A percentile compares a stretch with the other conserved stretches of the same genome.
phyloP scores from a whole-genome alignment of 78 protist genomes.

The Dictyostelium firmibasis region DNA sequence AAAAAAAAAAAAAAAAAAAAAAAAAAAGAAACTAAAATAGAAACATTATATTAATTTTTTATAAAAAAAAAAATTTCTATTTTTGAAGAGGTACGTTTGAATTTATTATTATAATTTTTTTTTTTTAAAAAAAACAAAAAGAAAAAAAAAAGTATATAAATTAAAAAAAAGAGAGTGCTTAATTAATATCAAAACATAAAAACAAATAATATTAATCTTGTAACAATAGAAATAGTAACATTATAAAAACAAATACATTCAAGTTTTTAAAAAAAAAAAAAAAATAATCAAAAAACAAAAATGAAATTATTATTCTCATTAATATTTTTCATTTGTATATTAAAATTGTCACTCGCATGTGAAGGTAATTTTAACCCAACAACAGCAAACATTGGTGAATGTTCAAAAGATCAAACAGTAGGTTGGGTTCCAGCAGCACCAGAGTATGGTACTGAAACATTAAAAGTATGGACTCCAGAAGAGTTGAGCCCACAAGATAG shows the following conservation, averaged over 20 bases:
- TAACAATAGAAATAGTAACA: neutral
- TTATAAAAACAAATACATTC: neutral
- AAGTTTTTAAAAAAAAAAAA: no score
- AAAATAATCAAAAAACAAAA: neutral
- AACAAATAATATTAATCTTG: neutral
- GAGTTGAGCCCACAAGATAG: neutral
- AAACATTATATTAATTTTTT: no score
- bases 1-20: no score
- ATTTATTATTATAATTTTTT: no score
- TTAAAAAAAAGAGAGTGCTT: neutral
- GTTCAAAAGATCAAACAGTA: neutral
- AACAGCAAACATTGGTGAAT: constrained; percentile 1
- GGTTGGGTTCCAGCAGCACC: neutral
- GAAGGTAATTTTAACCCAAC: neutral
- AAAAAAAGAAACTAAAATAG: neutral
- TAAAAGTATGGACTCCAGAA: neutral
- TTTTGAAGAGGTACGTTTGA: neutral
- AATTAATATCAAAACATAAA: neutral
- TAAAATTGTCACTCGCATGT: neutral
- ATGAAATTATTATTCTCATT: neutral
- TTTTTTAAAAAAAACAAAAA: neutral
- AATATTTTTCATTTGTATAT: neutral
- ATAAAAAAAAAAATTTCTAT: no score
- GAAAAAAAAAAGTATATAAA: neutral
- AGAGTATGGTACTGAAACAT: neutral